Base-by-base conservation (phyloP, 148 eudicot genomes). In the Diospyros lotus region DNA sequence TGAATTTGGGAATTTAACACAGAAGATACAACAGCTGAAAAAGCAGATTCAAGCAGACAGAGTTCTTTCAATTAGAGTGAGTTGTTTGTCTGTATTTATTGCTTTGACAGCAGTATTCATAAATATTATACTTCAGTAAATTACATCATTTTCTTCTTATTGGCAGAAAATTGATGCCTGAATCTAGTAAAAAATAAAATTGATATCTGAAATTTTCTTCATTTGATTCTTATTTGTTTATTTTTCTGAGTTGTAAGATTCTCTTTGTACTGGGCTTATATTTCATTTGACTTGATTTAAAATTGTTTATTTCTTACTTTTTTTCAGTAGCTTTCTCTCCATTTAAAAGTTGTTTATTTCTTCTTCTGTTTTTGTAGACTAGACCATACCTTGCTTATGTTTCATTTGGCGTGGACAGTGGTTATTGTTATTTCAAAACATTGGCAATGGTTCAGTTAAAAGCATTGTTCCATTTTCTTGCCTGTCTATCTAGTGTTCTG, bases 41-140 rank as follows among this genome's bases (percentile, higher is more conserved):
- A 80, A 80, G 78, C 86, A 92, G 77, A 89, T 95, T 81, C 91
- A 88, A 75, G 83, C 82, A 43, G 88, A 87, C 38, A 90, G 94
- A 80, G 68, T 77, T 60, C 64, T 58, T 78, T 78, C 79, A 48
- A 56, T 95, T 78, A 69, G 79, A 86, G 99, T 95, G 83, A 83
- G 83, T 68, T 55, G 58, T 51, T 73, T 59, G 3, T 43, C 0
- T 18, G 4, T 59, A 42, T 14, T 50, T 58, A 59, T 28, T 39
- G 63, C 60, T 11, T 7, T 39, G 15, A 40, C 44, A 4, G n/a
- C 9, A 4, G n/a, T 14, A 75, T 6, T 42, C 14, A 10, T 40
- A 65, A 13, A 1, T 66, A 5, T 52, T 45, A 10, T 15, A 28
- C 28, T 64, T 13, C 8, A 38, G 5, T 52, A 52, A 43, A 45